These are phyloP conservation scores for Galerina sulciceps DNA, from an alignment of 768 basidiomycete genomes.

Conservation along the genomic window DNA sequence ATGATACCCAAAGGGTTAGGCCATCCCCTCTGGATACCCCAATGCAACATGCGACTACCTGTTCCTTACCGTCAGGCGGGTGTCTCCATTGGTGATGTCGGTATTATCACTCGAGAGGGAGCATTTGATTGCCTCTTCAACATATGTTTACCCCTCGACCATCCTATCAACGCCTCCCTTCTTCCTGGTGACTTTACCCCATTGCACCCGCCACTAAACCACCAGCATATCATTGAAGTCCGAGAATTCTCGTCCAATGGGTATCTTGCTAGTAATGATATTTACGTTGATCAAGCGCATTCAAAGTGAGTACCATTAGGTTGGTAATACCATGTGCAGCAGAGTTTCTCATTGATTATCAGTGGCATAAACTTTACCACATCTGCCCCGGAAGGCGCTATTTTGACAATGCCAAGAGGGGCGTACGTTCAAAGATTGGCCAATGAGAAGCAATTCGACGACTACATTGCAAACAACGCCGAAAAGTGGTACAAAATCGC, in stretches of 20 bases:
- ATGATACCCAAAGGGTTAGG: constrained; percentile 29
- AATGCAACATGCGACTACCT: constrained; percentile 29
- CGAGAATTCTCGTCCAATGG: constrained; percentile 3
- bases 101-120: constrained; percentile 35
- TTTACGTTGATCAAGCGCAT: constrained; percentile 3
- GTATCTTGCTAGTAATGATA: constrained; percentile 12
- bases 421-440: constrained; percentile 13
- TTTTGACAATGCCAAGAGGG: constrained; percentile 20
- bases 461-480: constrained; percentile 10
- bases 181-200: constrained; percentile 27
- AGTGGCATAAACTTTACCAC: constrained; percentile 11
- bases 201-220: background rate
- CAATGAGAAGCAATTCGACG: constrained; percentile 7
- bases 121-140: constrained; percentile 43
- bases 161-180: constrained; percentile 31
- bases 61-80: constrained; percentile 26
- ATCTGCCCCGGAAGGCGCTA: constrained; percentile 17
- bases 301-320: background rate
- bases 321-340: background rate
- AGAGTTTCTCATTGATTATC: background rate
- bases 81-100: constrained; percentile 43
- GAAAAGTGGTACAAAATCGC: constrained; percentile 19
- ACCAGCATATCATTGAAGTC: constrained; percentile 2
- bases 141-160: constrained; percentile 27
- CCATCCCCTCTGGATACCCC: constrained; percentile 39